A percentile compares a stretch with the other conserved stretches of the same genome.
Evolutionary conservation across 768 basidiomycete species (phyloP).

Genomic region (Lyophyllum decastes): DNA sequence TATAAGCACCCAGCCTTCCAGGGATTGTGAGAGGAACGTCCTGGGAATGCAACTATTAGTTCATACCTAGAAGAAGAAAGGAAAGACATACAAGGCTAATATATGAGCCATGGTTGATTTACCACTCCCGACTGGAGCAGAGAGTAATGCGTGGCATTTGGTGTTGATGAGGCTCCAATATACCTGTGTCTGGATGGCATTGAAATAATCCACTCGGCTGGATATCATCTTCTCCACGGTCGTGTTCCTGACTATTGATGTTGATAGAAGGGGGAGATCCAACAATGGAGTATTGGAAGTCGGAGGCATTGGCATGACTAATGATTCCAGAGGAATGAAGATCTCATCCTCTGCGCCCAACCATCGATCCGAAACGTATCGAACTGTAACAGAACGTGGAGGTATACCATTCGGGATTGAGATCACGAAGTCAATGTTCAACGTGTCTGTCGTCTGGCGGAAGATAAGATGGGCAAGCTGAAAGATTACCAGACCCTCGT

Average conservation of each 20-base stretch:
- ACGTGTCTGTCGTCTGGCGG: conserved; percentile 56
- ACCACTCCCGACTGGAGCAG: conserved; percentile 79
- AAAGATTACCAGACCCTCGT: conserved; percentile 76
- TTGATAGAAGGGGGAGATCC: conserved; percentile 73
- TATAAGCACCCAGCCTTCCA: conserved; percentile 59
- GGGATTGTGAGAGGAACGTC: conserved; percentile 47
- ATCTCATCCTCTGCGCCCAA: conserved; percentile 85
- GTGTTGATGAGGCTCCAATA: conserved; percentile 83
- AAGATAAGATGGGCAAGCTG: conserved; percentile 77
- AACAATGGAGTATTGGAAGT: conserved; percentile 62
- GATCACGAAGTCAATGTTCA: conserved; percentile 80
- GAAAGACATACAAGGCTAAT: conserved; percentile 65
- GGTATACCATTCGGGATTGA: conserved; percentile 60
- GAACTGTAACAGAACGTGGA: conserved; percentile 70
- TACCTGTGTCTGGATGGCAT: conserved; percentile 85
- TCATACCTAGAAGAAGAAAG: neutral
- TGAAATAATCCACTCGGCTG: conserved; percentile 57
- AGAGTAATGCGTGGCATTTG: conserved; percentile 65
- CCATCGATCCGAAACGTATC: conserved; percentile 90
- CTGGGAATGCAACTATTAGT: conserved; percentile 36
- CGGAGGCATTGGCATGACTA: conserved; percentile 74
- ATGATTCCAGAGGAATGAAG: conserved; percentile 57
- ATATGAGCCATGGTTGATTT: conserved; percentile 77
- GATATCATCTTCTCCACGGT: conserved; percentile 47
- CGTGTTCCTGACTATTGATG: conserved; percentile 50